phyloP scores from a whole-genome alignment of 169 alveolate genomes.

The Cryptosporidium meleagridis region DNA sequence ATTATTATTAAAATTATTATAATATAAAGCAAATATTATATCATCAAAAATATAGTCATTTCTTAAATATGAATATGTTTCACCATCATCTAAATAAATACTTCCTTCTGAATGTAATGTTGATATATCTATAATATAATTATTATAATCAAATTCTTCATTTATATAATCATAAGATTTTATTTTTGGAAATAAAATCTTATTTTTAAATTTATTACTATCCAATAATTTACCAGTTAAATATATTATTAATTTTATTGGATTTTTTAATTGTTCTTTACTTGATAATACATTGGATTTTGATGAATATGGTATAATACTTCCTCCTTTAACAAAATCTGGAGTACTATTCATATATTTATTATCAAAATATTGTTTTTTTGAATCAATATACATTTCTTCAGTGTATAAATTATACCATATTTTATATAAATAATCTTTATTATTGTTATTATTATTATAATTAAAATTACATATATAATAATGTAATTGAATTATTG shows the following conservation, averaged over 20 bases:
- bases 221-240: conserved; percentile 17
- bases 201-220: conserved; percentile 12
- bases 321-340: conserved; percentile 61
- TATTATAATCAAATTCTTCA: neutral
- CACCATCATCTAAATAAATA: conserved; percentile 57
- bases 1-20: neutral
- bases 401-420: conserved; percentile 25
- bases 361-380: conserved; percentile 2
- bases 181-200: neutral
- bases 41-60: conserved; percentile 39
- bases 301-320: conserved; percentile 28
- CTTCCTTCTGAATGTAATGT: conserved; percentile 63
- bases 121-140: conserved; percentile 24
- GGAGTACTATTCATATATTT: conserved; percentile 21
- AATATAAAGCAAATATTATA: conserved; percentile 2
- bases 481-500: neutral
- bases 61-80: conserved; percentile 38
- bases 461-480: conserved; percentile 8
- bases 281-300: conserved; percentile 9
- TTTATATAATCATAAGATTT: neutral
- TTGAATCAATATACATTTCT: conserved; percentile 8
- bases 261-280: conserved; percentile 14
- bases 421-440: conserved; percentile 24
- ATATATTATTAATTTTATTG: conserved; percentile 17
- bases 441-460: neutral